phyloP scores from a whole-genome alignment of 805 yeast genomes.

The Sugiyamaella marilandica region DNA sequence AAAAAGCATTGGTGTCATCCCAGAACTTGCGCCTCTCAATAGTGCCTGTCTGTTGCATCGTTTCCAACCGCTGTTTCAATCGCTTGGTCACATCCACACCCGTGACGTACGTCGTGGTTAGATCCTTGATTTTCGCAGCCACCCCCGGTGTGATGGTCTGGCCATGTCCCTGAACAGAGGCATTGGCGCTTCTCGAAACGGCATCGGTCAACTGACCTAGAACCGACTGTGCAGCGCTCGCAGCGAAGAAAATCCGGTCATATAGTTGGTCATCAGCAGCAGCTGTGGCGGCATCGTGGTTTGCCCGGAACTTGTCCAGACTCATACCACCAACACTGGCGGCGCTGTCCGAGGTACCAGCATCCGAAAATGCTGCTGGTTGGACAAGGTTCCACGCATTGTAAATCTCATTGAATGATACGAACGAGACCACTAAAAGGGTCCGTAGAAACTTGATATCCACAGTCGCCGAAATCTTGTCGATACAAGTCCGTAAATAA shows the following conservation, averaged over 20 bases:
- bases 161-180: constrained; percentile 31
- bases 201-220: constrained; percentile 61
- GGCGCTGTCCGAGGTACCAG: not conserved
- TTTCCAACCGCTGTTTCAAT: constrained; percentile 50
- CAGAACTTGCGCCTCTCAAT: constrained; percentile 62
- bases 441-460: constrained; percentile 64
- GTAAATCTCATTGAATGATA: constrained; percentile 60
- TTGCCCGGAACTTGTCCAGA: constrained; percentile 25
- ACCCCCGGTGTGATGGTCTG: constrained; percentile 37
- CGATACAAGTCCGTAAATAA: constrained; percentile 45
- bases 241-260: constrained; percentile 57
- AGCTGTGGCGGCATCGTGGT: constrained; percentile 22
- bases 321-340: constrained; percentile 2
- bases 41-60: constrained; percentile 45
- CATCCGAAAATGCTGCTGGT: not conserved
- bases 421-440: constrained; percentile 55
- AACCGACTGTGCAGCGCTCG: constrained; percentile 68
- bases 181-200: constrained; percentile 32
- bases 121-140: constrained; percentile 65
- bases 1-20: constrained; percentile 78
- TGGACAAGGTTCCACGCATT: constrained; percentile 55
- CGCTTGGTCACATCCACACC: constrained; percentile 80
- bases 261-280: constrained; percentile 66
- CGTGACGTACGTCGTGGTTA: constrained; percentile 68
- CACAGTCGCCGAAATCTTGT: constrained; percentile 47